A percentile compares a stretch with the other conserved stretches of the same genome.
phyloP scores from a whole-genome alignment of 306 rosid species.

The Sindora glabra region DNA sequence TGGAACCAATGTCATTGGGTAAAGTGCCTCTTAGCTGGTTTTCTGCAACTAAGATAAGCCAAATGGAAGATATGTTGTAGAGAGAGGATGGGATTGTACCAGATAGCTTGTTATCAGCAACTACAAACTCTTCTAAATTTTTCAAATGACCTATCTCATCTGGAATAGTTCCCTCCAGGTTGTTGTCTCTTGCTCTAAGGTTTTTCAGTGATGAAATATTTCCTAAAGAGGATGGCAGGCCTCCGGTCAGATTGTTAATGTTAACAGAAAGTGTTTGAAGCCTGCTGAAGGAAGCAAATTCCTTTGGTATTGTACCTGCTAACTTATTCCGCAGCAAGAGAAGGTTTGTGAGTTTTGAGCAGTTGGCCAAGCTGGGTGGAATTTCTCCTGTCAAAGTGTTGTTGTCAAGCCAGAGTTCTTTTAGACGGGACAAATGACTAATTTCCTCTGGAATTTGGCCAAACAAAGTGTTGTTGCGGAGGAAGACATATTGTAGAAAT shows the following conservation, averaged over 20 bases:
- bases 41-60: fast-evolving
- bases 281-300: background rate
- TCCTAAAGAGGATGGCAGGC: background rate
- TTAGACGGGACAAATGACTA: background rate
- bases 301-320: background rate
- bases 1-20: background rate
- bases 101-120: background rate
- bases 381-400: slow-evolving; percentile 9
- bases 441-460: background rate
- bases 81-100: slow-evolving; percentile 19
- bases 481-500: background rate
- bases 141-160: background rate
- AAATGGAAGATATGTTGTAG: slow-evolving; percentile 8
- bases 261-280: fast-evolving
- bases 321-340: background rate
- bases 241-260: background rate
- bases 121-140: background rate
- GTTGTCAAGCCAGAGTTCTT: background rate
- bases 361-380: background rate
- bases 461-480: background rate
- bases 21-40: slow-evolving; percentile 4
- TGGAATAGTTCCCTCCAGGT: slow-evolving; percentile 5
- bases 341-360: background rate
- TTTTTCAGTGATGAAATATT: background rate
- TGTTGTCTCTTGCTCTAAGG: background rate